Evolutionary conservation across 2,329 filamentous ascomycete species (phyloP).

Genomic region (Pseudocercospora macadamiae): DNA sequence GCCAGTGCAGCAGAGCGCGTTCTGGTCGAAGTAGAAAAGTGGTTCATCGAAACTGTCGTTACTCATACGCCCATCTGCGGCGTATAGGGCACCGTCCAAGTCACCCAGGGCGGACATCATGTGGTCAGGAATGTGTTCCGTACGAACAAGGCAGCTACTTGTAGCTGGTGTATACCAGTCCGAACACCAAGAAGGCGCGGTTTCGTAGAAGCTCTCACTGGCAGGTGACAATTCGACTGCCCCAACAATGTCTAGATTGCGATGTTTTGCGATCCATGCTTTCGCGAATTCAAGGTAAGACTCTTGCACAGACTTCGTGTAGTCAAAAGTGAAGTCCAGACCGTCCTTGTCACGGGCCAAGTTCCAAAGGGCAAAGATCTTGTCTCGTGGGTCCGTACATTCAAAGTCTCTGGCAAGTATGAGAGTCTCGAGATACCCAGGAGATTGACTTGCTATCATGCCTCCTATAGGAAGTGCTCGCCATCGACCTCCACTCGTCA

Average conservation of each 20-base stretch:
- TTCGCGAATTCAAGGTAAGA: conserved; percentile 9
- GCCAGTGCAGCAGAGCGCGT: conserved; percentile 9
- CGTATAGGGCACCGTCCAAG: conserved; percentile 64
- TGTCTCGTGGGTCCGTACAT: conserved; percentile 13
- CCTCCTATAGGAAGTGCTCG: neutral
- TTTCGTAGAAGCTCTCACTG: conserved; percentile 2
- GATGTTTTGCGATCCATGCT: conserved; percentile 16
- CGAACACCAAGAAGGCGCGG: conserved; percentile 15
- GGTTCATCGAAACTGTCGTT: conserved; percentile 1
- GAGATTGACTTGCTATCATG: neutral
- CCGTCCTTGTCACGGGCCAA: conserved; percentile 15
- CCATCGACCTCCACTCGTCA: neutral
- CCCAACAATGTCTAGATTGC: conserved; percentile 16
- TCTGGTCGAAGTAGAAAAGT: conserved; percentile 4
- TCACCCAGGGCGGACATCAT: conserved; percentile 94
- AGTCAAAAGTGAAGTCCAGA: conserved; percentile 11
- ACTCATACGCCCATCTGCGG: conserved; percentile 13
- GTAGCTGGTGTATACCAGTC: conserved; percentile 12
- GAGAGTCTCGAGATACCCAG: conserved; percentile 9
- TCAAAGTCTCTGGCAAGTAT: conserved; percentile 15
- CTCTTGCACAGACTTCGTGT: conserved; percentile 1
- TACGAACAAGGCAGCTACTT: conserved; percentile 15
- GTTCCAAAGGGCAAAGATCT: conserved; percentile 15
- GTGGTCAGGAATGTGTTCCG: conserved; percentile 12
- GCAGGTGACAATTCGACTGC: conserved; percentile 11